phyloP scores from a whole-genome alignment of 2,329 filamentous ascomycete species.

The Plenodomus lindquistii region DNA sequence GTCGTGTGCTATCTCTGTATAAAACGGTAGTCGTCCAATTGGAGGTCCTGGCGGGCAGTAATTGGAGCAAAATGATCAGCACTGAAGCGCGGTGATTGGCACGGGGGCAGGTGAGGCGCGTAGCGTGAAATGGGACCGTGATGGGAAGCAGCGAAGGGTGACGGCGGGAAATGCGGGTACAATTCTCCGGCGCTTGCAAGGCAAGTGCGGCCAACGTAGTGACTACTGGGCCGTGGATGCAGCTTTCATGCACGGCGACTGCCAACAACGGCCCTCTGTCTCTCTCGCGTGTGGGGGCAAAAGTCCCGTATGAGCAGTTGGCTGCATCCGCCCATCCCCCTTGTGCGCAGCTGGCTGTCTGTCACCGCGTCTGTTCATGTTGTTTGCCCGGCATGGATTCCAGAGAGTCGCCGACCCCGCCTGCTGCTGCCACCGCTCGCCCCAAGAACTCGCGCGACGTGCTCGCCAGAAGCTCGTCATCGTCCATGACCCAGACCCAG shows the following conservation, averaged over 20 bases:
- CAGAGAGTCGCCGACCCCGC: constrained; percentile 37
- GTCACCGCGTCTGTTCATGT: neutral
- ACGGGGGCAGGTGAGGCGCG: neutral
- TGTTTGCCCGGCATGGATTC: constrained; percentile 33
- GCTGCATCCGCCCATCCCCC: constrained; percentile 7
- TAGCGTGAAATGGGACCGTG: neutral
- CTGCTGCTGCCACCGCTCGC: constrained; percentile 23
- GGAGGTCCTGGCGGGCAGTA: neutral
- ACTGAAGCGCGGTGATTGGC: neutral
- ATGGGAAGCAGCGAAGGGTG: neutral
- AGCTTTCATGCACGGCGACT: constrained; percentile 20
- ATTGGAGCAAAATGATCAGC: neutral
- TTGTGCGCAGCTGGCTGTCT: constrained; percentile 16
- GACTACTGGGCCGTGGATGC: constrained; percentile 1
- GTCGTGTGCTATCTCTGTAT: no score
- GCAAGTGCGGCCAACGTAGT: constrained; percentile 4
- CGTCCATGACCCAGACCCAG: constrained; percentile 2
- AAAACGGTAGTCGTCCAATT: neutral
- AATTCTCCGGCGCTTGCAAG: constrained; percentile 7
- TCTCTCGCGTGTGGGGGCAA: constrained; percentile 19
- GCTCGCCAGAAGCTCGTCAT: constrained; percentile 4
- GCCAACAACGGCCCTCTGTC: constrained; percentile 18
- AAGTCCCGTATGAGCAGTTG: constrained; percentile 23
- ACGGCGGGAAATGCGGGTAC: constrained; percentile 1
- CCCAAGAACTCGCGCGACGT: constrained; percentile 21